Percentiles rank a stretch among this genome's conserved stretches.
phyloP scores from a whole-genome alignment of 371 early-diverging fungal genomes.

The Cokeromyces recurvatus region DNA sequence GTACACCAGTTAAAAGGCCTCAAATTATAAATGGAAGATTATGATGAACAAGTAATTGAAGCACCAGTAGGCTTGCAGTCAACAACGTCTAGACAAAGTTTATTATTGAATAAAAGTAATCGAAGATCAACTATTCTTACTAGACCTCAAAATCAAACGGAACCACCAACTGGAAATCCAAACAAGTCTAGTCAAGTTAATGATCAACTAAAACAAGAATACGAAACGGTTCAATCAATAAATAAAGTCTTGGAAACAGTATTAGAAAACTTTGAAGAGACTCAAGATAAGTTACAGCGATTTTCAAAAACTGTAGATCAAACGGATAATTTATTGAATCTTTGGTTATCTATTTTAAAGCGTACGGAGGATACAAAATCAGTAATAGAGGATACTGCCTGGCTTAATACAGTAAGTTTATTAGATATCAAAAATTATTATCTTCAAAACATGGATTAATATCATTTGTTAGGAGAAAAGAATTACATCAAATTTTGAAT shows the following conservation, averaged over 20 bases:
- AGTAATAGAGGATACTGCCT: constrained; percentile 27
- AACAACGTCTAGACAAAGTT: no score
- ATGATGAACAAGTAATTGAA: no score
- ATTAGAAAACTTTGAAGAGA: constrained; percentile 18
- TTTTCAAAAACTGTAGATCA: constrained; percentile 28
- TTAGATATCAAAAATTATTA: no score
- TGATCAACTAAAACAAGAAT: constrained; percentile 22
- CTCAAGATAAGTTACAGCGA: constrained; percentile 17
- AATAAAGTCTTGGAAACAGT: constrained; percentile 24
- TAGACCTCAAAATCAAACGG: constrained; percentile 1
- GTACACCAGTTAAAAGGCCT: no score
- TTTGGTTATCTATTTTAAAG: constrained; percentile 32
- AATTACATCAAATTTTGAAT: no score
- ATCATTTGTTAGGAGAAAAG: no score
- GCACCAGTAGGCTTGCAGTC: no score
- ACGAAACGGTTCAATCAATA: constrained; percentile 19
- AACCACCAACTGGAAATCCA: constrained; percentile 27
- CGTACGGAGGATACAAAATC: constrained; percentile 34
- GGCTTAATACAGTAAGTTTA: constrained; percentile 4
- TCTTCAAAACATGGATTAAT: no score
- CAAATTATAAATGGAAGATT: no score
- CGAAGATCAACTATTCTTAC: constrained; percentile 11
- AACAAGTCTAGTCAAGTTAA: constrained; percentile 26
- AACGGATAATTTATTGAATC: constrained; percentile 31
- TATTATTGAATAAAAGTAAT: constrained; percentile 1